These are phyloP conservation scores for Colletotrichum sp. DNA, from an alignment of 2,329 filamentous ascomycete species.

Conservation along the genomic window DNA sequence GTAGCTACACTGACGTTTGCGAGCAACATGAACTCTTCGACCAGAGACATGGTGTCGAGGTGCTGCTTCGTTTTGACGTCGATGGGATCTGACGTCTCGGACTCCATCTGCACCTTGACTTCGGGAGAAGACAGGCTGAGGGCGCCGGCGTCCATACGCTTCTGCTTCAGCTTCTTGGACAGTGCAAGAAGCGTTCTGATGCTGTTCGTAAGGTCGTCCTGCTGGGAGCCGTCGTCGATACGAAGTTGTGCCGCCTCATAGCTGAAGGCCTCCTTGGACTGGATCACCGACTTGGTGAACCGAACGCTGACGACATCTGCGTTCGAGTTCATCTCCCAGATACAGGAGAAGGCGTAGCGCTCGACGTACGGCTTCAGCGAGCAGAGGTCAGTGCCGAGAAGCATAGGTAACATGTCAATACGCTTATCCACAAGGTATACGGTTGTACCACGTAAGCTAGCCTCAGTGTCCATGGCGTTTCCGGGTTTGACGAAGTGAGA, in stretches of 20 bases:
- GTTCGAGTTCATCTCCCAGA: slow-evolving; percentile 87
- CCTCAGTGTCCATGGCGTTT: slow-evolving; percentile 96
- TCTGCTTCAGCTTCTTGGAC: slow-evolving; percentile 91
- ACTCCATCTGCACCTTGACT: slow-evolving; percentile 93
- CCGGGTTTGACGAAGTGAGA: slow-evolving; percentile 98
- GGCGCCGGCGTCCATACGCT: slow-evolving; percentile 94
- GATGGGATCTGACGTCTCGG: slow-evolving; percentile 92
- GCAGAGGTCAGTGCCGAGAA: slow-evolving; percentile 94
- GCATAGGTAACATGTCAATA: slow-evolving; percentile 98
- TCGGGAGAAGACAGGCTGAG: slow-evolving; percentile 97
- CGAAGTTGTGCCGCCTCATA: slow-evolving; percentile 95
- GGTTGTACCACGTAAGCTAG: slow-evolving; percentile 91
- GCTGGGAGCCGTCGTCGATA: slow-evolving; percentile 87
- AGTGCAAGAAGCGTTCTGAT: slow-evolving; percentile 88
- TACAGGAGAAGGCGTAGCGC: slow-evolving; percentile 82
- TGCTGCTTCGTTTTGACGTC: slow-evolving; percentile 96
- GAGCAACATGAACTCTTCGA: slow-evolving; percentile 99
- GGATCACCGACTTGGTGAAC: slow-evolving; percentile 98
- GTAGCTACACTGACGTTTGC: slow-evolving; percentile 94
- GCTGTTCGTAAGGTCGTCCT: slow-evolving; percentile 86
- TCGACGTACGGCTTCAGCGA: slow-evolving; percentile 98
- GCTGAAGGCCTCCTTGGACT: slow-evolving; percentile 94
- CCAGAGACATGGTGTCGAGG: slow-evolving; percentile 94
- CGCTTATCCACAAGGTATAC: slow-evolving; percentile 99
- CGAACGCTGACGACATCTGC: slow-evolving; percentile 85